Conservation (phyloP, 495 filamentous ascomycete species). For the Penicillium desertorum region DNA sequence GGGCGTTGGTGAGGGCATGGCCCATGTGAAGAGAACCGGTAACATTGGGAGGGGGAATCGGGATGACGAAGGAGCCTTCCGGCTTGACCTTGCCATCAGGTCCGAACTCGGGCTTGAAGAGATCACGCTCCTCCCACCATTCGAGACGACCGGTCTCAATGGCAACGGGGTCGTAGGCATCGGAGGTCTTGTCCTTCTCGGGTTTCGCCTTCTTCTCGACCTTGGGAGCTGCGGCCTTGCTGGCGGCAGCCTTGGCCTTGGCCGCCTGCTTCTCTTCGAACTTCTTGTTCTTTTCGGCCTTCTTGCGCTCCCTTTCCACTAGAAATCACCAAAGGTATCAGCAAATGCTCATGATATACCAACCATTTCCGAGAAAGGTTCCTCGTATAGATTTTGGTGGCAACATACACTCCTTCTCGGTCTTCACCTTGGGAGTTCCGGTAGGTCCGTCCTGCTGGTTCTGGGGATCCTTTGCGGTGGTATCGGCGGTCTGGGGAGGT, state of each 20-base stretch:
- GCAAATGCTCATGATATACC: slow-evolving; percentile 1
- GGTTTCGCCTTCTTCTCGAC: slow-evolving; percentile 56
- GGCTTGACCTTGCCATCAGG: slow-evolving; percentile 65
- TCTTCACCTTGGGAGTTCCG: slow-evolving; percentile 55
- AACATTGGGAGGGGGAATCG: slow-evolving; percentile 77
- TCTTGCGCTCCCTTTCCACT: slow-evolving; percentile 58
- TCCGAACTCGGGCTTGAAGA: slow-evolving; percentile 71
- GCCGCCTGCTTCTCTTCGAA: slow-evolving; percentile 57
- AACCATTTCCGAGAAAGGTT: neutral
- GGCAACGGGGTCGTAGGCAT: slow-evolving; percentile 56
- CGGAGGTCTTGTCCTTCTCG: slow-evolving; percentile 52
- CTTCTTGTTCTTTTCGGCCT: slow-evolving; percentile 61
- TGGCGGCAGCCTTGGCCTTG: slow-evolving; percentile 50
- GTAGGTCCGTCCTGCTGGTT: slow-evolving; percentile 43
- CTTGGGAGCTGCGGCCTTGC: slow-evolving; percentile 47
- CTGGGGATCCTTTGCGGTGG: slow-evolving; percentile 37
- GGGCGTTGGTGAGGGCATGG: slow-evolving; percentile 63
- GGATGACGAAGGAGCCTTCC: slow-evolving; percentile 69
- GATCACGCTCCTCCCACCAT: slow-evolving; percentile 63
- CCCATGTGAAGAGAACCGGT: slow-evolving; percentile 70
- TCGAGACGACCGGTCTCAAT: slow-evolving; percentile 58
- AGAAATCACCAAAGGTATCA: slow-evolving; percentile 20
- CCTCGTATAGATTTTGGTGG: neutral
- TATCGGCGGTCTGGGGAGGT: slow-evolving; percentile 48
- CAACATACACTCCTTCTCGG: slow-evolving; percentile 56